These are phyloP conservation scores for Eimeria sp. DNA, from an alignment of 169 alveolate genomes.

Conservation along the genomic window DNA sequence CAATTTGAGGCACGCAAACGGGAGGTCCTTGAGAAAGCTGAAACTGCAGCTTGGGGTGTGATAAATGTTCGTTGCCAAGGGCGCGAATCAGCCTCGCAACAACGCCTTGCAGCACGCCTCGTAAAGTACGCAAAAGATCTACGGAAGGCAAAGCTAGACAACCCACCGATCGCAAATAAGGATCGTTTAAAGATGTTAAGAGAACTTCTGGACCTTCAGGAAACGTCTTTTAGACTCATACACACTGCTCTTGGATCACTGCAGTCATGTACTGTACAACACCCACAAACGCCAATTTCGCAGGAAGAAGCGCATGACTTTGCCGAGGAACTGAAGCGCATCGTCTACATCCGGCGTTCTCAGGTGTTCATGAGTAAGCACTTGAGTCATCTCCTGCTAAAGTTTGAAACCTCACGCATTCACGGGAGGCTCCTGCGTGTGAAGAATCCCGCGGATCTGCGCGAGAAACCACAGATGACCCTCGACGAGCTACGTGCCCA, in stretches of 20 bases:
- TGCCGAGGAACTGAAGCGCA: conserved; percentile 7
- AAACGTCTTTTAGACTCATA: background rate
- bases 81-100: background rate
- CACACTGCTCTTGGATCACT: background rate
- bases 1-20: background rate
- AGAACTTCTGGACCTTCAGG: conserved; percentile 23
- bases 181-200: background rate
- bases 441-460: background rate
- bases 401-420: background rate
- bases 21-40: background rate
- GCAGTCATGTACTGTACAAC: background rate
- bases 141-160: background rate
- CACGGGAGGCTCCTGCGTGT: background rate
- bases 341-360: conserved; percentile 9
- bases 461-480: background rate
- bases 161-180: background rate
- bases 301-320: background rate
- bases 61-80: background rate
- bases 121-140: background rate
- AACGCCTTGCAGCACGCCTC: background rate
- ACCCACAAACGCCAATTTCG: background rate
- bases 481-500: background rate
- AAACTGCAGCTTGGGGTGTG: background rate
- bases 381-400: background rate
- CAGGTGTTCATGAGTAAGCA: conserved; percentile 27